Evolutionary conservation across 2,329 filamentous ascomycete species (phyloP), one percentile per base, ranked within the genome.

Genomic region (Dothideomycetes sp.): DNA sequence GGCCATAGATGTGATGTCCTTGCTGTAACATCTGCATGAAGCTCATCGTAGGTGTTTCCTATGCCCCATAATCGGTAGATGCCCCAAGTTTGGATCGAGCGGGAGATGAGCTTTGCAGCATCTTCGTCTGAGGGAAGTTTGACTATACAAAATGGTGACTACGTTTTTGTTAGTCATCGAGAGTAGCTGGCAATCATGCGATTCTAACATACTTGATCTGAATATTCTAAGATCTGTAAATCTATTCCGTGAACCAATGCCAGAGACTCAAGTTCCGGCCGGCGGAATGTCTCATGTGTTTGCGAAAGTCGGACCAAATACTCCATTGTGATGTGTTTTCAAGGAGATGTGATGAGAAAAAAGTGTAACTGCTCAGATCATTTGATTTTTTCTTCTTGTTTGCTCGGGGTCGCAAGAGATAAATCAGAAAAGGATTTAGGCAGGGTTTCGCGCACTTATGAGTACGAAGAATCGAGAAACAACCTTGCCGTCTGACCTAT

Each of bases 281-380:
- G 70, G 27, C 89, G 82, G 59, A 98, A 98, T n/a, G 77, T 82
- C 66, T 95, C 86, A 60, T 96, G 88, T 44, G 75, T 71, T 62
- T 96, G 91, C 31, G 81, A 82, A 58, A 96, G 87, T 53, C 89
- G 84, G 49, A 98, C 79, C 45, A 98, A 73, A 56, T 84, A 96
- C 47, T 93, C 77, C 77, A 74, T 74, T 56, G 16, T 40, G 2
- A 5, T 24, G 7, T 24, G 7, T 27, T 28, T 24, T 19, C 33
- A n/a, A n/a, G n/a, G n/a, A n/a, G n/a, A n/a, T n/a, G n/a, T n/a
- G n/a, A n/a, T n/a, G n/a, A n/a, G n/a, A n/a, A n/a, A n/a, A n/a
- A n/a, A n/a, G n/a, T n/a, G n/a, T n/a, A n/a, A n/a, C n/a, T n/a
- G n/a, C n/a, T n/a, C n/a, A n/a, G n/a, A n/a, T n/a, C n/a, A n/a